Percentiles rank a stretch among this genome's conserved stretches.
Conservation (phyloP, 1,284 basidiomycete genomes). For the Trametes polyzona region DNA sequence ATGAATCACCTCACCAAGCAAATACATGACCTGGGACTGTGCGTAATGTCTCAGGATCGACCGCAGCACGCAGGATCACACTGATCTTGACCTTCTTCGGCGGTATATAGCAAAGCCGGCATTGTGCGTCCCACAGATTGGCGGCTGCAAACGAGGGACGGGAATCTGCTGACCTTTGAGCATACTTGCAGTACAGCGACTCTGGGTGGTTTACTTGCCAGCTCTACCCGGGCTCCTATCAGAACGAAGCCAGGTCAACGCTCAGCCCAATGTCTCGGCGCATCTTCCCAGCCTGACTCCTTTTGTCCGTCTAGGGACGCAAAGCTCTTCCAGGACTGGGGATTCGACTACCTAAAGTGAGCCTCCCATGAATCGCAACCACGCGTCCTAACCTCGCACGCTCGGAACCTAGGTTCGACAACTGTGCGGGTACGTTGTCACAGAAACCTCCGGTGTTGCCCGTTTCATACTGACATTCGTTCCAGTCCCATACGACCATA, state of each 20-base stretch:
- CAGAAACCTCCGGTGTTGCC: too few relatives aligned
- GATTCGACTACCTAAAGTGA: constrained; percentile 56
- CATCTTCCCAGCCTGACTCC: background rate
- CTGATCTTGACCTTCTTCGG: background rate
- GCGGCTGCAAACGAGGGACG: too few relatives aligned
- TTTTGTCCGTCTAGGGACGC: constrained; percentile 35
- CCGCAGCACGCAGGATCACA: background rate
- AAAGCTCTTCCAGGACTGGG: constrained; percentile 52
- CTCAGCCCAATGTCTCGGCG: too few relatives aligned
- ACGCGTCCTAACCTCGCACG: too few relatives aligned
- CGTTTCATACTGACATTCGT: background rate
- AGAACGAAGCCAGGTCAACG: constrained; percentile 46
- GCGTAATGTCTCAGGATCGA: constrained; percentile 27
- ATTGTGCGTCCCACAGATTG: constrained; percentile 29
- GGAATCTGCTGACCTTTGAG: too few relatives aligned
- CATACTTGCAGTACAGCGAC: constrained; percentile 53
- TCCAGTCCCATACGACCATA: constrained; percentile 51
- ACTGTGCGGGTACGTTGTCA: constrained; percentile 47
- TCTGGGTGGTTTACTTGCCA: constrained; percentile 58
- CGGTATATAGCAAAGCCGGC: constrained; percentile 35
- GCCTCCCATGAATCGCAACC: background rate
- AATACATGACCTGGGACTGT: constrained; percentile 53
- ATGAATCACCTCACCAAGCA: constrained; percentile 50
- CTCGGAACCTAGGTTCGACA: constrained; percentile 44
- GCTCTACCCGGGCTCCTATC: constrained; percentile 54